A percentile compares a stretch with the other conserved stretches of the same genome.
phyloP scores from a whole-genome alignment of 208 protist genomes.

The Trichomonas vaginalis region DNA sequence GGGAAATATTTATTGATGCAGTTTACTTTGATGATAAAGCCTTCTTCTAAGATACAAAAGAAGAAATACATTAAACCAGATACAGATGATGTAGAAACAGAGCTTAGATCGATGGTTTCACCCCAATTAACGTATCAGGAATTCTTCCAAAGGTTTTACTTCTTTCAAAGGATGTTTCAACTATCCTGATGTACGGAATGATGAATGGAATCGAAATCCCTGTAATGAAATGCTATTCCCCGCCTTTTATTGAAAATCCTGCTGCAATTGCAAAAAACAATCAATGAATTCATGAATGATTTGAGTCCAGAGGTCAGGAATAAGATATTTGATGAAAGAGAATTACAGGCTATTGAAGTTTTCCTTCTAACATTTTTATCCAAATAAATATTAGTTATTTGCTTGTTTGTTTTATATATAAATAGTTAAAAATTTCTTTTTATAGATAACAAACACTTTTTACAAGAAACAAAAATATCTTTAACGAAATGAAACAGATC shows the following conservation, averaged over 20 bases:
- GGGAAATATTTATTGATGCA: not conserved
- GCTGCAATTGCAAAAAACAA: not conserved
- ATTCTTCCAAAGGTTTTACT: not conserved
- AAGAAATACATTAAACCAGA: not conserved
- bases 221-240: not conserved
- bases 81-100: not conserved
- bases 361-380: not conserved
- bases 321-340: not conserved
- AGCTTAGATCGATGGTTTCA: not conserved
- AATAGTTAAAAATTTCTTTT: too few species aligned
- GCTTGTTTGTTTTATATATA: too few species aligned
- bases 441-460: too few species aligned
- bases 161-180: not conserved
- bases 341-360: not conserved
- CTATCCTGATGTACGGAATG: not conserved
- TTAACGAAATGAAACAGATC: too few species aligned
- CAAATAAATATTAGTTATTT: too few species aligned
- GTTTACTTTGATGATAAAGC: not conserved
- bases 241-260: not conserved
- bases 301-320: not conserved
- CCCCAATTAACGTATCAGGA: not conserved
- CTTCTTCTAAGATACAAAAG: not conserved
- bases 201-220: not conserved
- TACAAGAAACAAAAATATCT: too few species aligned
- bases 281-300: not conserved